Evolutionary conservation across 305 asterid species (phyloP).

Genomic region (Rubia peregrina): DNA sequence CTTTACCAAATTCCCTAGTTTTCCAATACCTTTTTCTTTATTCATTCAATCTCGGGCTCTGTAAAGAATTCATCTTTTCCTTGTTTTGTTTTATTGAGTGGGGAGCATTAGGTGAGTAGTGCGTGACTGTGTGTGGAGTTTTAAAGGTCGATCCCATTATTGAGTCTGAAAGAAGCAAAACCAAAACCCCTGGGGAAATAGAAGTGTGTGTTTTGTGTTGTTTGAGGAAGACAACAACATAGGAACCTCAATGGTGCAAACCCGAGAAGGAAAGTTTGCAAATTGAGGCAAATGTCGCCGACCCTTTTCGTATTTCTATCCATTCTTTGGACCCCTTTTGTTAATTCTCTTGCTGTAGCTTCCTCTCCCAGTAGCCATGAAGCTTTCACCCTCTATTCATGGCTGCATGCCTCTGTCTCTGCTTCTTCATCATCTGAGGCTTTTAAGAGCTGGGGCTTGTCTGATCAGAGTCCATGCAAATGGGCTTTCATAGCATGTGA

Average conservation of each 20-base stretch:
- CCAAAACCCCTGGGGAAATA: slow-evolving; percentile 11
- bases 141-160: neutral
- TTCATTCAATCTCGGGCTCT: slow-evolving; percentile 11
- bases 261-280: slow-evolving; percentile 40
- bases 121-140: neutral
- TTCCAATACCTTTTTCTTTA: slow-evolving; percentile 6
- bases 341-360: slow-evolving; percentile 14
- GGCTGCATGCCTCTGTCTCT: slow-evolving; percentile 23
- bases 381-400: slow-evolving; percentile 22
- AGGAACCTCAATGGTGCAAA: slow-evolving; percentile 30
- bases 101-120: neutral
- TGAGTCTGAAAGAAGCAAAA: slow-evolving; percentile 28
- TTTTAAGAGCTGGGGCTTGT: slow-evolving; percentile 24
- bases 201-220: slow-evolving; percentile 10
- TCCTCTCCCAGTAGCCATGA: slow-evolving; percentile 21
- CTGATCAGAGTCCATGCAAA: slow-evolving; percentile 32
- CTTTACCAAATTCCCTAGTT: slow-evolving; percentile 9
- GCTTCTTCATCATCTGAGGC: slow-evolving; percentile 13
- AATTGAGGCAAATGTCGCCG: slow-evolving; percentile 39
- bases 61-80: neutral
- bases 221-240: slow-evolving; percentile 16
- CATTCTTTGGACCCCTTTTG: slow-evolving; percentile 21
- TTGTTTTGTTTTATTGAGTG: neutral
- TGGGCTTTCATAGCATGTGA: slow-evolving; percentile 33
- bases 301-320: slow-evolving; percentile 19